Percentiles rank a stretch among this genome's conserved stretches.
Evolutionary conservation across 352 stramenopile species (phyloP).

Genomic region (Phytophthora tentaculata): DNA sequence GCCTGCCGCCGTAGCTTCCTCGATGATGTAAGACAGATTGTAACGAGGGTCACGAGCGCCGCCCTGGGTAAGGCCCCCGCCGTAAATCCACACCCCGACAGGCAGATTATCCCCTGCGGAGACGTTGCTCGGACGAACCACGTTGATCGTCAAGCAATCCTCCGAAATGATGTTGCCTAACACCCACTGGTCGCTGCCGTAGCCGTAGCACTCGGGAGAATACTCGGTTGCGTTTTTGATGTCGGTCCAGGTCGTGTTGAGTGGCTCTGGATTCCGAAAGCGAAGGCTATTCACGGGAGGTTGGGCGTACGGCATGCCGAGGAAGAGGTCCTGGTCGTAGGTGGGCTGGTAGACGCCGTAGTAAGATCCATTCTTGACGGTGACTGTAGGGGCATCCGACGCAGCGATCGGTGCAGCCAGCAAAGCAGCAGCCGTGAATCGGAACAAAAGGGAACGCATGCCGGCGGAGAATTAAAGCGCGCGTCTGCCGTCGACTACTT

Average conservation of each 20-base stretch:
- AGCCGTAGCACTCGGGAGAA: conserved; percentile 40
- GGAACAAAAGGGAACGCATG: conserved; percentile 1
- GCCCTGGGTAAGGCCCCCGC: conserved; percentile 32
- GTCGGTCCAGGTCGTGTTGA: conserved; percentile 32
- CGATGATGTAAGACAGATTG: conserved; percentile 41
- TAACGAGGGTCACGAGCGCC: conserved; percentile 40
- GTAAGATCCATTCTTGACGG: conserved; percentile 40
- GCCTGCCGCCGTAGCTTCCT: conserved; percentile 23
- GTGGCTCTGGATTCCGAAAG: conserved; percentile 22
- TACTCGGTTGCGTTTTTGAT: conserved; percentile 44
- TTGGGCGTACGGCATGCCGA: conserved; percentile 38
- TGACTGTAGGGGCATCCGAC: conserved; percentile 13
- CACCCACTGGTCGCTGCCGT: conserved; percentile 31
- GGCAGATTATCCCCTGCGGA: conserved; percentile 20
- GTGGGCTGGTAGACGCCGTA: conserved; percentile 33
- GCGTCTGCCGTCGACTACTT: not conserved
- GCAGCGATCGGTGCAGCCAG: conserved; percentile 6
- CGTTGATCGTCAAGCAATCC: conserved; percentile 34
- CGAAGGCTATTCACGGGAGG: conserved; percentile 31
- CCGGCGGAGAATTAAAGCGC: not conserved
- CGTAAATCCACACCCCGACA: conserved; percentile 39
- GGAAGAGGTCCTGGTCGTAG: conserved; percentile 40
- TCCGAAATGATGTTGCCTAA: conserved; percentile 31
- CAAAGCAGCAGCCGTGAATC: not conserved
- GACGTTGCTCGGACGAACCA: conserved; percentile 37